Evolutionary conservation across 2,329 filamentous ascomycete species (phyloP).

Genomic region (Microascus cirrosus): DNA sequence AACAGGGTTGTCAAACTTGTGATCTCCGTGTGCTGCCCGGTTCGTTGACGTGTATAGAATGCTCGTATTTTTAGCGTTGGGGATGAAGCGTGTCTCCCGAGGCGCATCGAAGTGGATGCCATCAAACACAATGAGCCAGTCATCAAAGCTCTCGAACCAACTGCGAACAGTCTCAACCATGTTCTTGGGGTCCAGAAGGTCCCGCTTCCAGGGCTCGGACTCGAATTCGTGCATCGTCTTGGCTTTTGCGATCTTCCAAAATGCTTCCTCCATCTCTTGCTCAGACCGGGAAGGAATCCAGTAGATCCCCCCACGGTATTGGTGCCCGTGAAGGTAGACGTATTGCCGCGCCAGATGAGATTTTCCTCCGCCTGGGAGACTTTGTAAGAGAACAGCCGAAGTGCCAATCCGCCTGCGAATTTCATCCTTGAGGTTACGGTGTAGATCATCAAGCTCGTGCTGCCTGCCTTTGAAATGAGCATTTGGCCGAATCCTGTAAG

Average conservation of each 20-base stretch:
- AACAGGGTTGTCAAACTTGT: slow-evolving; percentile 47
- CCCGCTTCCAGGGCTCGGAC: slow-evolving; percentile 20
- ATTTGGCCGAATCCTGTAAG: slow-evolving; percentile 50
- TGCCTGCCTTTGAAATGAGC: slow-evolving; percentile 50
- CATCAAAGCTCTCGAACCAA: slow-evolving; percentile 50
- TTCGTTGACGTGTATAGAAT: slow-evolving; percentile 61
- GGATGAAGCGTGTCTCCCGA: slow-evolving; percentile 49
- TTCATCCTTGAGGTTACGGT: slow-evolving; percentile 46
- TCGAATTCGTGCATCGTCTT: slow-evolving; percentile 34
- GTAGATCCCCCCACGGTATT: slow-evolving; percentile 56
- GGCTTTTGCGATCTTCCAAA: slow-evolving; percentile 53
- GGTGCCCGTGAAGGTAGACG: slow-evolving; percentile 44
- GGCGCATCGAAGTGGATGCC: slow-evolving; percentile 51
- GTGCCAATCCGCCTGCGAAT: slow-evolving; percentile 45
- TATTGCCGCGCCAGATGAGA: slow-evolving; percentile 59
- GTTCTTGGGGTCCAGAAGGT: slow-evolving; percentile 25
- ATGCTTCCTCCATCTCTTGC: slow-evolving; percentile 48
- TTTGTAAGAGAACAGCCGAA: slow-evolving; percentile 52
- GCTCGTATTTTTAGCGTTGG: slow-evolving; percentile 48
- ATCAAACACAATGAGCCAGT: slow-evolving; percentile 59
- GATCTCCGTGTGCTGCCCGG: slow-evolving; percentile 40
- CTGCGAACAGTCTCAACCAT: slow-evolving; percentile 46
- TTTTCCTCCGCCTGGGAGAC: slow-evolving; percentile 57
- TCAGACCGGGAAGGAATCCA: slow-evolving; percentile 55
- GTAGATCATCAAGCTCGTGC: slow-evolving; percentile 44